Conservation (phyloP, 202 grass and related monocot genomes). For the Cymbopogon flexuosus region DNA sequence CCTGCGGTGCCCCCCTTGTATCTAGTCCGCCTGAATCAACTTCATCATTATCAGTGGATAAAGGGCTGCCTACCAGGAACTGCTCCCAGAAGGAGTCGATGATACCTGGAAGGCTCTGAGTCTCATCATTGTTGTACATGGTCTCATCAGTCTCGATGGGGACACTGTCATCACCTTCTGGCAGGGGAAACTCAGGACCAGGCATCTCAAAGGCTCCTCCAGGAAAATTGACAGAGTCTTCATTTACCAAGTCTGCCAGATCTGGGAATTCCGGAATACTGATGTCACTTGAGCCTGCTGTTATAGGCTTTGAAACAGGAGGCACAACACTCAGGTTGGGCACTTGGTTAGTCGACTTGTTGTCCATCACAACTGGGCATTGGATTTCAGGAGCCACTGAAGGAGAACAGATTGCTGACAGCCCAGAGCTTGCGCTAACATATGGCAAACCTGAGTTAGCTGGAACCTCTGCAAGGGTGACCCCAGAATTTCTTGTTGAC, state of each 20-base stretch:
- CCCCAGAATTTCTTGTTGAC: conserved; percentile 58
- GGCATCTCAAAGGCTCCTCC: conserved; percentile 45
- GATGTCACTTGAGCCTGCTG: conserved; percentile 32
- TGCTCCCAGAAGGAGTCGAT: conserved; percentile 95
- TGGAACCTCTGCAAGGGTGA: conserved; percentile 71
- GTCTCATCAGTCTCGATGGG: conserved; percentile 68
- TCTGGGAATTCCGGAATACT: conserved; percentile 57
- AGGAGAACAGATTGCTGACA: conserved; percentile 61
- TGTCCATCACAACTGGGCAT: conserved; percentile 33
- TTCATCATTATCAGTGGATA: conserved; percentile 58
- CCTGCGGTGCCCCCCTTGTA: conserved; percentile 33
- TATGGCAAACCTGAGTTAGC: conserved; percentile 44
- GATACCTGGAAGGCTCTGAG: conserved; percentile 71
- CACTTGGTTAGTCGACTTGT: conserved; percentile 27
- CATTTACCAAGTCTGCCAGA: conserved; percentile 52
- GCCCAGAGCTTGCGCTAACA: conserved; percentile 52
- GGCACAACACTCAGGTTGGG: conserved; percentile 33
- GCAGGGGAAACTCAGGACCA: conserved; percentile 56
- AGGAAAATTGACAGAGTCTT: conserved; percentile 41
- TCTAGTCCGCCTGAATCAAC: conserved; percentile 55
- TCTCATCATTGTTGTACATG: conserved; percentile 46
- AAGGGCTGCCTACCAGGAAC: conserved; percentile 58
- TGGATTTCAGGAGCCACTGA: conserved; percentile 53
- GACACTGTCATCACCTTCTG: conserved; percentile 45
- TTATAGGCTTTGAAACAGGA: conserved; percentile 44